phyloP scores from a whole-genome alignment of 2,329 filamentous ascomycete genomes.

The Amylocarpus encephaloides region DNA sequence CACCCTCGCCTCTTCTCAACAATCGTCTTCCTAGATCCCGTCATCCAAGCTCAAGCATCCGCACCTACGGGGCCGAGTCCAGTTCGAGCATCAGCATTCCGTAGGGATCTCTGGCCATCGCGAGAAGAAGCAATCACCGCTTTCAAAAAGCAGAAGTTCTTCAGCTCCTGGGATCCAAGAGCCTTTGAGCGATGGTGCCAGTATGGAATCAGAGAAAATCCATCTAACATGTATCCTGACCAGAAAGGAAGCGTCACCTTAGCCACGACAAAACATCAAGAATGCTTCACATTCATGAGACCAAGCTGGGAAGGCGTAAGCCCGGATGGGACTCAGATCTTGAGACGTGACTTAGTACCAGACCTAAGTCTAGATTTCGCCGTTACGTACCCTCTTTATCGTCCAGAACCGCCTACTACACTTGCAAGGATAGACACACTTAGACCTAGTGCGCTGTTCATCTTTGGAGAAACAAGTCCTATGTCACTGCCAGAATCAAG shows the following conservation, averaged over 20 bases:
- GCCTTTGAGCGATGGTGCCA: conserved; percentile 69
- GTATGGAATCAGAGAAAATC: conserved; percentile 69
- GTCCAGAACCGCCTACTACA: conserved; percentile 54
- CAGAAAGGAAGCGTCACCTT: conserved; percentile 54
- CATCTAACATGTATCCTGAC: conserved; percentile 53
- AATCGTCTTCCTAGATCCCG: conserved; percentile 77
- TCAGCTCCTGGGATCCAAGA: conserved; percentile 72
- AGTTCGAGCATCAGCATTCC: conserved; percentile 57
- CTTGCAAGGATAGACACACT: conserved; percentile 52
- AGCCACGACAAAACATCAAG: conserved; percentile 79
- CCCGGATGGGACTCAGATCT: conserved; percentile 31
- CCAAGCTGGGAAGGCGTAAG: conserved; percentile 43
- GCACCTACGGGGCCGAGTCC: conserved; percentile 34
- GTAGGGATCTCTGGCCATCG: conserved; percentile 79
- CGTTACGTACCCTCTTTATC: conserved; percentile 52
- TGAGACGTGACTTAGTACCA: conserved; percentile 43
- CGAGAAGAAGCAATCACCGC: conserved; percentile 58
- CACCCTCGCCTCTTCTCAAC: conserved; percentile 75
- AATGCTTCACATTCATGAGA: conserved; percentile 72
- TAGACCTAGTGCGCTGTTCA: conserved; percentile 60
- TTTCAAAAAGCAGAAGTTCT: conserved; percentile 68
- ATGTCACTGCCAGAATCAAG: conserved; percentile 47
- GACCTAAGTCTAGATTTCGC: conserved; percentile 22
- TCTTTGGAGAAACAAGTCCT: conserved; percentile 57
- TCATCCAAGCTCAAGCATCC: conserved; percentile 52